A percentile compares a stretch with the other conserved stretches of the same genome.
Conservation (phyloP, 345 rosid genomes). For the Rubroshorea leprosula region DNA sequence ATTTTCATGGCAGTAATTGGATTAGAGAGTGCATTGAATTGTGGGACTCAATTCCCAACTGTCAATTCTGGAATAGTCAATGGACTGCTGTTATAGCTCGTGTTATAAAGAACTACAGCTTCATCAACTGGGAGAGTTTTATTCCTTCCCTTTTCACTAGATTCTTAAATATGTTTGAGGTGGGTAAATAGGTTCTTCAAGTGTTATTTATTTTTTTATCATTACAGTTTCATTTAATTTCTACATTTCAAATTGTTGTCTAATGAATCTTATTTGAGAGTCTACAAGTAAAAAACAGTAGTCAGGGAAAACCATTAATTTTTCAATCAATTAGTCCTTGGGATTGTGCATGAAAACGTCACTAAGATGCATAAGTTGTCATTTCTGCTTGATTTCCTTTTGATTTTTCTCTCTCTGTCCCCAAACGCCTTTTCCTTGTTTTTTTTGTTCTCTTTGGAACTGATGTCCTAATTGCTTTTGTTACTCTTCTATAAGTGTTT, state of each 20-base stretch:
- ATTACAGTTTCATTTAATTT: not conserved
- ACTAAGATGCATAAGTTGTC: no score
- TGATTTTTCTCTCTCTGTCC: no score
- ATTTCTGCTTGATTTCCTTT: no score
- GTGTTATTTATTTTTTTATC: not conserved
- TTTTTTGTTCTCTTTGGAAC: no score
- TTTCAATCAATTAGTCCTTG: no score
- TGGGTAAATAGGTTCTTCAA: conserved; percentile 28
- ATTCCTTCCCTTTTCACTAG: conserved; percentile 69
- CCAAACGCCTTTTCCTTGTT: no score
- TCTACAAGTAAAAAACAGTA: no score
- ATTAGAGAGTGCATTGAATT: conserved; percentile 53
- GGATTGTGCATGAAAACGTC: no score
- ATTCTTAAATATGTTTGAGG: conserved; percentile 97
- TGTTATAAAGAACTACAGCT: conserved; percentile 69
- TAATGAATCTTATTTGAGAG: no score
- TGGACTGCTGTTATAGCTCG: conserved; percentile 90
- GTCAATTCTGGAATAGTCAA: conserved; percentile 97
- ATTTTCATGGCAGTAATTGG: conserved; percentile 61
- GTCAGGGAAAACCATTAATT: no score
- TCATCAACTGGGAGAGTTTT: conserved; percentile 74
- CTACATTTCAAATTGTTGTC: not conserved
- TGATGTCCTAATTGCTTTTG: no score
- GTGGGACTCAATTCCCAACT: conserved; percentile 94
- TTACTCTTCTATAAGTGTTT: conserved; percentile 3